Percentiles rank a stretch among this genome's conserved stretches.
Evolutionary conservation across 805 yeast species (phyloP).

Genomic region (Groenewaldozyma tartarivorans): DNA sequence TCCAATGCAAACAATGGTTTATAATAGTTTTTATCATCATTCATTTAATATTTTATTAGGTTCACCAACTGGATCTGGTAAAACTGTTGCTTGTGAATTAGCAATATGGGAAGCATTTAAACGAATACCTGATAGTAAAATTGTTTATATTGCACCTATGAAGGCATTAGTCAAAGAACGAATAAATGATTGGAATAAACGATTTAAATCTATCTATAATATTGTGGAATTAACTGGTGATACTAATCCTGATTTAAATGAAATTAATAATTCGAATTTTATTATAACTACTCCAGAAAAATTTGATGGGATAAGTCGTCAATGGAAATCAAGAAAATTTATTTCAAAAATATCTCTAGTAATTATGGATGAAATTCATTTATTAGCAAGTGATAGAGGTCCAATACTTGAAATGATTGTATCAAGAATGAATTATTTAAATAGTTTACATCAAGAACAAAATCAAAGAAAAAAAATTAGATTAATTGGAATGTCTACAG

Average conservation of each 20-base stretch:
- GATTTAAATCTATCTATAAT: constrained; percentile 33
- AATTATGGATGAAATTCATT: constrained; percentile 79
- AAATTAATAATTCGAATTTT: constrained; percentile 59
- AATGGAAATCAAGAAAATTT: constrained; percentile 71
- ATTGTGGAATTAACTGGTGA: constrained; percentile 80
- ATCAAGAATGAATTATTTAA: constrained; percentile 63
- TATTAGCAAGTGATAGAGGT: constrained; percentile 78
- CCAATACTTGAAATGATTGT: constrained; percentile 84
- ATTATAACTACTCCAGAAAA: constrained; percentile 80
- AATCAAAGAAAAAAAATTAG: constrained; percentile 54
- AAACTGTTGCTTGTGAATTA: constrained; percentile 91
- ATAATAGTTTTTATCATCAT: constrained; percentile 77
- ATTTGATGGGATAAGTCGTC: constrained; percentile 80
- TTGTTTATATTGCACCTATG: constrained; percentile 85
- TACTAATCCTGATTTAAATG: constrained; percentile 61
- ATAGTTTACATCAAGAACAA: constrained; percentile 34
- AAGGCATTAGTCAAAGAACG: constrained; percentile 77
- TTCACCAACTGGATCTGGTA: constrained; percentile 98
- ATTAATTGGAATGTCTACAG: constrained; percentile 71
- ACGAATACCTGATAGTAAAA: constrained; percentile 68
- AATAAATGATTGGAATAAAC: constrained; percentile 66
- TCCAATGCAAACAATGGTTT: constrained; percentile 98
- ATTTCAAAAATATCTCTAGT: constrained; percentile 67
- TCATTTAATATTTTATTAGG: constrained; percentile 83
- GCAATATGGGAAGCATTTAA: constrained; percentile 96